Conservation (phyloP, 1,284 basidiomycete genomes). For the Malassezia cuniculi region DNA sequence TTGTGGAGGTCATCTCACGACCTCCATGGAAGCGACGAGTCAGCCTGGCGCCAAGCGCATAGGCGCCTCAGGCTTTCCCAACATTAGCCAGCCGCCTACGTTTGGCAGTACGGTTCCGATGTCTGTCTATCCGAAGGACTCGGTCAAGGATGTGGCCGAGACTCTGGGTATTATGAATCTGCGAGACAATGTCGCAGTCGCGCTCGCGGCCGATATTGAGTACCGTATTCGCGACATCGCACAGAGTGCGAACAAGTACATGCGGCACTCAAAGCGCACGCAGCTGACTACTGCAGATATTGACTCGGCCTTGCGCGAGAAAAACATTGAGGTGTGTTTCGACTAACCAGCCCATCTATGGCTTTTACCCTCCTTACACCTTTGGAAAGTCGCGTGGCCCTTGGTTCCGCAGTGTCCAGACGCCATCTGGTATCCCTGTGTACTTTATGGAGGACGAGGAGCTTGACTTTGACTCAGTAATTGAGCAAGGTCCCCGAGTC, state of each 20-base stretch:
- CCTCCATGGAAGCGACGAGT: no score
- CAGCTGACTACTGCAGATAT: constrained; percentile 79
- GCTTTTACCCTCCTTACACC: constrained; percentile 14
- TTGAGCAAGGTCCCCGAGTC: constrained; percentile 29
- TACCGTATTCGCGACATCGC: constrained; percentile 86
- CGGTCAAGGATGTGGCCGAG: constrained; percentile 65
- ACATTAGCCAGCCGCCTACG: no score
- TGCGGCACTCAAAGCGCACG: constrained; percentile 79
- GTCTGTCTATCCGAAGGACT: constrained; percentile 40
- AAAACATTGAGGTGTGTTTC: constrained; percentile 67
- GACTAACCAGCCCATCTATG: constrained; percentile 20
- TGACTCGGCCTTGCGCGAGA: constrained; percentile 77
- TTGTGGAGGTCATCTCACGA: no score
- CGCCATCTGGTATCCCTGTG: constrained; percentile 47
- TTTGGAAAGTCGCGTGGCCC: constrained; percentile 16
- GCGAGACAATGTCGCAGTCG: constrained; percentile 65
- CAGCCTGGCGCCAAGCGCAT: no score
- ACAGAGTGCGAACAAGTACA: constrained; percentile 92
- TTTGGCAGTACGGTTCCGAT: constrained; percentile 12
- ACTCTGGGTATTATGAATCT: constrained; percentile 68
- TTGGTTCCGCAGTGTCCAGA: constrained; percentile 44
- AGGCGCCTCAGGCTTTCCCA: no score
- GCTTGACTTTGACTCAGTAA: constrained; percentile 68
- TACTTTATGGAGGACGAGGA: constrained; percentile 95
- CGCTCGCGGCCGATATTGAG: constrained; percentile 88